Evolutionary conservation across 2,329 filamentous ascomycete genomes (phyloP), one percentile per base, ranked within the genome.

Genomic region (Ceratocystis eucalypticola): DNA sequence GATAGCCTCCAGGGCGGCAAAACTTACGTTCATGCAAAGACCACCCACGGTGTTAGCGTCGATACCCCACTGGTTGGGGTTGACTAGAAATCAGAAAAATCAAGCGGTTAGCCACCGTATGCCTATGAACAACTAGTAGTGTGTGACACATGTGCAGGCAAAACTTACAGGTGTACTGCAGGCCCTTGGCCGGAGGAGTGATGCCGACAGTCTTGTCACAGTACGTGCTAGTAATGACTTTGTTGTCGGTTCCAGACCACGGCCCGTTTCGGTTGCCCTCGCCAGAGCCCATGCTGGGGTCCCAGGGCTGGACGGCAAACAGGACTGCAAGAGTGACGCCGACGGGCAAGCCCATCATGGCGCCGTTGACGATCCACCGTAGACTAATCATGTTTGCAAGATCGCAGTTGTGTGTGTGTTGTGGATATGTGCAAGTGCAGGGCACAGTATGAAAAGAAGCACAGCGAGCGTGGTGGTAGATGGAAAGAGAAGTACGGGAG

Each of bases 41-140:
- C 70, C 71, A 46, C 79, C 79, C 1, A 72, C 70, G 17, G 74
- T 71, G 8, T 74, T 74, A 12, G 73, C 70, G 25, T 74, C 69
- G 71, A 78, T 76, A 69, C 79, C 79, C 80, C 80, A 83, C 72
- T 82, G 80, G 69, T 83, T 83, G 61, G 81, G 80, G 70, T 83
- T 82, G 66, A 82, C 80, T 82, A 67, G 17, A 45, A 45, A 22
- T 55, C 41, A 61, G n/a, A 17, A 10, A 59, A 64, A 12, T 2
- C 5, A 7, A 15, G 8, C 8, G 15, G 25, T 48, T 33, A 44
- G 61, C 15, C 20, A 30, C 53, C 41, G 17, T n/a, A 25, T 15
- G 30, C n/a, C n/a, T 57, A 15, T 3, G 12, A 25, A 1, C 28
- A 5, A 3, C 20, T 12, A 5, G 22, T 33, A 17, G 22, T 33